Base-by-base conservation (phyloP, 2,329 filamentous ascomycete genomes). In the Stenocarpella maydis region DNA sequence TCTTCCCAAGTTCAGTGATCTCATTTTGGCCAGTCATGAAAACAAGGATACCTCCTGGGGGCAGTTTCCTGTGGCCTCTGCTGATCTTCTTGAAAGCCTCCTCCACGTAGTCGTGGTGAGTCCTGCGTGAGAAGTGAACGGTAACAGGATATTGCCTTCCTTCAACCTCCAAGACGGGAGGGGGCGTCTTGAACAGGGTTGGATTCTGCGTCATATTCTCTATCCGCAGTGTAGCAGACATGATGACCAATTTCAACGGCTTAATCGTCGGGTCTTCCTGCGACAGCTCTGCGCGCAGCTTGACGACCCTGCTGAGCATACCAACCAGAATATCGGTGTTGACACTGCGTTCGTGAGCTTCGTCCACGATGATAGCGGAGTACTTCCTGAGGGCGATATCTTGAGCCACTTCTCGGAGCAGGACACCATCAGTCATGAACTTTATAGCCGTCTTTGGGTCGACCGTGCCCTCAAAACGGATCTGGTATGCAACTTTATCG, bases 251-350 rank as follows among this genome's bases (percentile, higher is more conserved):
- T 80, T 98, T 99, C 65, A 99, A 81, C 0, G 95, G 94, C 73
- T 90, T 91, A 34, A 92, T 82, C 1, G 88, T 87, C 0, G 90
- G 82, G 71, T 96, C 88, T 78, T 96, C 91, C 71, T 87, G 83
- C 9, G 88, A 88, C 81, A 98, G 87, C 47, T 93, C 88, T 65
- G 91, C 88, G 70, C 96, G 88, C 66, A 98, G 82, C 74, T 94
- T 93, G 58, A 98, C 93, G 41, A 98, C 94, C 76, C 95, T 90
- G 76, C 95, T 98, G 19, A 98, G 88, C 90, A 99, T 97, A 63
- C 96, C 96, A 73, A 99, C 95, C n/a, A 99, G 82, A 49, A 99
- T 97, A 78, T 99, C 97, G 0, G 97, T 99, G 77, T 99, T 98
- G 75, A 98, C 93, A 76, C 94, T 98, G 75, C 97, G 89, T 79